Base-by-base conservation (phyloP, 2,329 filamentous ascomycete genomes). In the Botrytis byssoidea region DNA sequence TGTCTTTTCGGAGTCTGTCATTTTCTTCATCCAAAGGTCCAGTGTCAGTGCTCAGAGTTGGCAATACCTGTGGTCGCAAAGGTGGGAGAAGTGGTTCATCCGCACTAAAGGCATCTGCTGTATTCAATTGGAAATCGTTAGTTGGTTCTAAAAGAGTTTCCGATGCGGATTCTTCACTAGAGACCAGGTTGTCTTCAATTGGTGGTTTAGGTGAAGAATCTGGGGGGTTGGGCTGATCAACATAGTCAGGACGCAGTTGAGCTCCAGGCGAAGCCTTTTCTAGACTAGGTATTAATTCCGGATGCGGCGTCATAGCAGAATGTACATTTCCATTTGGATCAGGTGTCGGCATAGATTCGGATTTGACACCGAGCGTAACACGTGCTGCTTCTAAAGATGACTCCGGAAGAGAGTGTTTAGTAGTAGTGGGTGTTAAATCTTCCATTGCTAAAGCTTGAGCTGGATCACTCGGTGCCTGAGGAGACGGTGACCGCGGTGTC, bases 1-100 rank as follows among this genome's bases (percentile, higher is more conserved):
- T 95, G 78, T 95, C 93, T 74, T 93, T 91, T 42, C 90, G 87
- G 65, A 95, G 81, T 73, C 88, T 85, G 76, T 95, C 92, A 78
- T 88, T 94, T 78, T 94, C 92, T 76, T 91, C 88, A 74, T 80
- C 77, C 60, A 79, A 61, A 32, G 74, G 63, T 37, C 44, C 40
- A 51, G 72, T 70, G 37, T 81, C 77, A 25, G 74, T 78, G 48
- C 75, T 78, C 29, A 78, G 42, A 3, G 73, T 74, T 40, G 78
- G 77, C 22, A 77, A 29, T 18, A 75, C 55, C 35, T 77, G 70
- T 44, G 77, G 74, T 70, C 60, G 65, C 16, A 29, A 32, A 37
- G 74, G 67, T 29, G 76, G 71, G 14, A 37, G 48, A 60, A 48
- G 32, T 1, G 4, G 59, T 46, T 61, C 55, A 44, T 22, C 18